Evolutionary conservation across 257 asterid species (phyloP).

Genomic region (Ophiorrhiza pumila): DNA sequence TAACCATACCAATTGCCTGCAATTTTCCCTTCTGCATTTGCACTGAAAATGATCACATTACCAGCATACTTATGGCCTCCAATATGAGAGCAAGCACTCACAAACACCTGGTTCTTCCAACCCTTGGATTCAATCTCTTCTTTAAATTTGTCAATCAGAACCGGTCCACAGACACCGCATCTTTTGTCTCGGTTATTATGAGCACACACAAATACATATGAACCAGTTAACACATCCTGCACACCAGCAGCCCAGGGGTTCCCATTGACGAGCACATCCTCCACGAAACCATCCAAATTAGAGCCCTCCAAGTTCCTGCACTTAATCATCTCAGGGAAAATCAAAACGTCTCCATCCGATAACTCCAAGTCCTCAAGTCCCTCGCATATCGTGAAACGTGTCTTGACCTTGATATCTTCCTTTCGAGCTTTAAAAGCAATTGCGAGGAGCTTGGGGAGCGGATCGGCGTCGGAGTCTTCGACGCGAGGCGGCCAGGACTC

Average conservation of each 20-base stretch:
- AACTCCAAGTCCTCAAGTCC: constrained; percentile 50
- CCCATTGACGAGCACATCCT: constrained; percentile 78
- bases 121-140: constrained; percentile 63
- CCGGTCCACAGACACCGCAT: constrained; percentile 98
- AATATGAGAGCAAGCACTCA: constrained; percentile 87
- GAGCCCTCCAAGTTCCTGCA: constrained; percentile 85
- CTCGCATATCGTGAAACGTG: constrained; percentile 82
- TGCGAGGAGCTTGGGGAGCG: constrained; percentile 68
- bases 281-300: constrained; percentile 72
- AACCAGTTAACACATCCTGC: constrained; percentile 62
- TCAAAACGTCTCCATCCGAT: constrained; percentile 78
- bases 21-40: constrained; percentile 59
- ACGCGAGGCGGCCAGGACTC: constrained; percentile 80
- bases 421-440: constrained; percentile 65
- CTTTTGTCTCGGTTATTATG: constrained; percentile 78
- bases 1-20: constrained; percentile 96
- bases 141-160: constrained; percentile 70
- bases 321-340: constrained; percentile 84
- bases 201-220: constrained; percentile 89
- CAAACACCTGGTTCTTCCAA: constrained; percentile 50
- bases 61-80: constrained; percentile 99
- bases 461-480: constrained; percentile 79
- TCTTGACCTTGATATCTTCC: constrained; percentile 54
- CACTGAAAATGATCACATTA: constrained; percentile 70
- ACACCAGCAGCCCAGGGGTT: constrained; percentile 71